Evolutionary conservation across 2,329 filamentous ascomycete genomes (phyloP).

Genomic region (Diaporthe sp.): DNA sequence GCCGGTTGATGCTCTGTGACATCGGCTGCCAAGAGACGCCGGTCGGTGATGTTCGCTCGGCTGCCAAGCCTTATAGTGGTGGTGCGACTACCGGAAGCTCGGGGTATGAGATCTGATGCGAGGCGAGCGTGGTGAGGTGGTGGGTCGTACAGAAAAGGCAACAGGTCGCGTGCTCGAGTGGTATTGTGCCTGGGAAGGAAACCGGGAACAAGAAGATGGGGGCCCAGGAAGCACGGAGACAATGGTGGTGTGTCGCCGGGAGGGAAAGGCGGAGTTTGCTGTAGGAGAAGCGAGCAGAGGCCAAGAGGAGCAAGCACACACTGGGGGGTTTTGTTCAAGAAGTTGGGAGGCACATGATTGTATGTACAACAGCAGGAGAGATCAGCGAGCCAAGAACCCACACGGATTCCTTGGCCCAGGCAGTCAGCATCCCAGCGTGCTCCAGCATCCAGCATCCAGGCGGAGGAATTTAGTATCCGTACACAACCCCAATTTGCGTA

Average conservation of each 20-base stretch:
- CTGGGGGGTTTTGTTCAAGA: not conserved
- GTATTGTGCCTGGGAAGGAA: not conserved
- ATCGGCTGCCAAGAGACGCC: slow-evolving; percentile 20
- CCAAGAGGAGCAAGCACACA: slow-evolving; percentile 2
- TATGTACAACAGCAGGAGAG: slow-evolving; percentile 18
- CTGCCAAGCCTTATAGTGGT: slow-evolving; percentile 19
- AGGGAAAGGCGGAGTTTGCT: slow-evolving; percentile 5
- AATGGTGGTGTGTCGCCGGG: slow-evolving; percentile 20
- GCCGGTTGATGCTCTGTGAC: not conserved
- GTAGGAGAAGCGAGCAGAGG: slow-evolving; percentile 8
- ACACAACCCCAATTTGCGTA: too few relatives aligned
- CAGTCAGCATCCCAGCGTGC: not conserved
- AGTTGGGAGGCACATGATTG: slow-evolving; percentile 15
- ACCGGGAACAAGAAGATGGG: not conserved
- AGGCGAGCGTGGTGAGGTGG: not conserved
- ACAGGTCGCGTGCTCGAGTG: not conserved
- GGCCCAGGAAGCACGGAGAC: slow-evolving; percentile 20
- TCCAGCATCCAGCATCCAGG: not conserved
- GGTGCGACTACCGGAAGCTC: slow-evolving; percentile 16
- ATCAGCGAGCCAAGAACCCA: slow-evolving; percentile 16
- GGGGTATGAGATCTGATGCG: not conserved
- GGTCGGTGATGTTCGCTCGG: not conserved
- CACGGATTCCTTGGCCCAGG: slow-evolving; percentile 2
- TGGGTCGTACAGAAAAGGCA: not conserved
- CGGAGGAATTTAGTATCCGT: too few relatives aligned